Percentiles rank a stretch among this genome's conserved stretches.
Conservation (phyloP, 2,329 filamentous ascomycete species). For the Verticillium nonalfalfae region DNA sequence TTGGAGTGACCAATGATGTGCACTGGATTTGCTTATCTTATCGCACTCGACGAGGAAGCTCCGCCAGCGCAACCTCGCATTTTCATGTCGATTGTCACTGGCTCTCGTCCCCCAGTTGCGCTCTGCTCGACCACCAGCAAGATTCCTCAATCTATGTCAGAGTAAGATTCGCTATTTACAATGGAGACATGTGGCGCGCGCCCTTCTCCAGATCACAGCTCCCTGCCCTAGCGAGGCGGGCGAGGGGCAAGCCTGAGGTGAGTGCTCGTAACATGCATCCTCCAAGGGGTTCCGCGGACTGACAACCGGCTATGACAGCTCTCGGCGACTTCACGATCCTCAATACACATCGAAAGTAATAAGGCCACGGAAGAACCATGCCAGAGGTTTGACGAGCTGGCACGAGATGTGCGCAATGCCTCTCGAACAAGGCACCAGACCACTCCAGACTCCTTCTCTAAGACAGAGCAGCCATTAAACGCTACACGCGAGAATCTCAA, state of each 20-base stretch:
- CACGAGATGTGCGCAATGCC: background rate
- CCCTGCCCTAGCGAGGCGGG: constrained; percentile 5
- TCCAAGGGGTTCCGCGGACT: background rate
- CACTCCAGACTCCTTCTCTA: background rate
- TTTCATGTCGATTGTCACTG: background rate
- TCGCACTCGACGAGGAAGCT: background rate
- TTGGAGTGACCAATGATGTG: background rate
- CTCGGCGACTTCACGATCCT: background rate
- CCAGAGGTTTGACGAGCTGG: background rate
- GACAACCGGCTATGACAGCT: background rate
- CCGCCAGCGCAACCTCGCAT: background rate
- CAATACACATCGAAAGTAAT: background rate
- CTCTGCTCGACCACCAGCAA: background rate
- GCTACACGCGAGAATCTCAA: background rate
- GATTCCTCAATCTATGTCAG: background rate
- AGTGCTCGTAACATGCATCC: background rate
- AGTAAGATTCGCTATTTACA: background rate
- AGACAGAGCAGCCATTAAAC: background rate
- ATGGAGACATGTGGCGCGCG: constrained; percentile 12
- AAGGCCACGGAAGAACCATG: background rate
- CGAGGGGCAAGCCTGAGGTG: constrained; percentile 1
- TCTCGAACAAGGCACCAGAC: background rate
- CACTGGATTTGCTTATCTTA: background rate
- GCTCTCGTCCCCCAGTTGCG: background rate
- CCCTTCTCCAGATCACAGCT: constrained; percentile 5